Evolutionary conservation across 2,329 filamentous ascomycete species (phyloP).

Genomic region (Exserohilum rostratum): DNA sequence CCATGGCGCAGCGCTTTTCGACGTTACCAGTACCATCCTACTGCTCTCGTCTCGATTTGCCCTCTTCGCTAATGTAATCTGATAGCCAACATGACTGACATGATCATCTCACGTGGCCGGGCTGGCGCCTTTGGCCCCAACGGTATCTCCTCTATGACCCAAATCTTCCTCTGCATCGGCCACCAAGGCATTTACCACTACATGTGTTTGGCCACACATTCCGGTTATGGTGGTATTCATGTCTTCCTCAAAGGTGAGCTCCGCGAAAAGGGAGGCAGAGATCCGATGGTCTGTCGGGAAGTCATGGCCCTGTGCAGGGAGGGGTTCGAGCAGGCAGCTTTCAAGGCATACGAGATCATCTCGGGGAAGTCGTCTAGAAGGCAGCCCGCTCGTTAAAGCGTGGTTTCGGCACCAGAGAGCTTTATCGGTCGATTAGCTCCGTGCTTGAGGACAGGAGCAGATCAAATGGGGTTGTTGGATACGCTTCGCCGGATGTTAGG

Average conservation of each 20-base stretch:
- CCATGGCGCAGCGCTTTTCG: background rate
- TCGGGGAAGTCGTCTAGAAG: background rate
- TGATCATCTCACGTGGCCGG: background rate
- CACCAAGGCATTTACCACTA: conserved; percentile 10
- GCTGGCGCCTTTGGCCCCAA: conserved; percentile 10
- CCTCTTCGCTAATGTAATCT: background rate
- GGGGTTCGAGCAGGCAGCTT: conserved; percentile 6
- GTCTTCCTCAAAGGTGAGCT: conserved; percentile 7
- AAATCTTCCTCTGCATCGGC: conserved; percentile 12
- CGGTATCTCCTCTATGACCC: conserved; percentile 1
- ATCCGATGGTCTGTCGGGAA: conserved; percentile 6
- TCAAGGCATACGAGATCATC: background rate
- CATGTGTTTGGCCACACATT: conserved; percentile 7
- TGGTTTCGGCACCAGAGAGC: too few species aligned
- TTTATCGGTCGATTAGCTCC: too few species aligned
- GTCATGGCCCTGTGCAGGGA: conserved; percentile 4
- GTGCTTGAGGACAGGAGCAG: too few species aligned
- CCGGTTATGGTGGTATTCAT: background rate
- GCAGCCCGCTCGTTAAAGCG: too few species aligned
- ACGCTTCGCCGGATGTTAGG: too few species aligned
- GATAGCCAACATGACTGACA: background rate
- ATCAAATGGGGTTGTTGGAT: too few species aligned
- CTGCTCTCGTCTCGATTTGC: too few species aligned
- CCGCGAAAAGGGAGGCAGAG: conserved; percentile 1
- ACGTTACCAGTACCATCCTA: background rate